Evolutionary conservation across 306 rosid species (phyloP), one percentile per base, ranked within the genome.

Genomic region (Castanospermum australe): DNA sequence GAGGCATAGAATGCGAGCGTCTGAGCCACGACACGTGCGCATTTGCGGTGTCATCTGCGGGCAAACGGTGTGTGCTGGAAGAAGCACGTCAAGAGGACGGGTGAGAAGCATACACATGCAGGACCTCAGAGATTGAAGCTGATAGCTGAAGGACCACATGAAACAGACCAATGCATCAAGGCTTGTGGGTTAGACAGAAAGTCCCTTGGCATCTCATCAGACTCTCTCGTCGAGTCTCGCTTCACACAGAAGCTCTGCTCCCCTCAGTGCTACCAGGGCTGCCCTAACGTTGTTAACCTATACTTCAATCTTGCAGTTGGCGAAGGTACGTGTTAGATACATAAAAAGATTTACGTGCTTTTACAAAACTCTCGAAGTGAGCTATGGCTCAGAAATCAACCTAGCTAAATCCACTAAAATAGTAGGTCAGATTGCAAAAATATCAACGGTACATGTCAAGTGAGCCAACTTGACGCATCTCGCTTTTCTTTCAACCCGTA

Each of bases 281-380:
- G 98, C 79, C 91, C 93, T 35, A 94, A 92, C 45, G 81, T 88
- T 62, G 89, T 92, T 39, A 97, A 94, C 68, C 80, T 94, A 0
- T 92, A 87, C 89, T 94, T 91, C 88, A 90, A 92, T 69, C 94
- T 94, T 5, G 97, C 97, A 7, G 97, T 93, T 0, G 97, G 93
- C 7, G 98, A 92, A 92, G 97, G 98, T 91, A 62, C n/a, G n/a
- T n/a, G n/a, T 28, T 4, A 5, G 8, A 39, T 28, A 28, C 32
- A n/a, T n/a, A n/a, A n/a, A n/a, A n/a, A n/a, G n/a, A n/a, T n/a
- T n/a, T n/a, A n/a, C n/a, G n/a, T n/a, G n/a, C n/a, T n/a, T n/a
- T n/a, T n/a, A n/a, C n/a, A n/a, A n/a, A n/a, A n/a, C n/a, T n/a
- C n/a, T n/a, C n/a, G n/a, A n/a, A n/a, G n/a, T n/a, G n/a, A n/a